A percentile compares a stretch with the other conserved stretches of the same genome.
Evolutionary conservation across 495 filamentous ascomycete genomes (phyloP).

Genomic region (Ramalina peruviana): DNA sequence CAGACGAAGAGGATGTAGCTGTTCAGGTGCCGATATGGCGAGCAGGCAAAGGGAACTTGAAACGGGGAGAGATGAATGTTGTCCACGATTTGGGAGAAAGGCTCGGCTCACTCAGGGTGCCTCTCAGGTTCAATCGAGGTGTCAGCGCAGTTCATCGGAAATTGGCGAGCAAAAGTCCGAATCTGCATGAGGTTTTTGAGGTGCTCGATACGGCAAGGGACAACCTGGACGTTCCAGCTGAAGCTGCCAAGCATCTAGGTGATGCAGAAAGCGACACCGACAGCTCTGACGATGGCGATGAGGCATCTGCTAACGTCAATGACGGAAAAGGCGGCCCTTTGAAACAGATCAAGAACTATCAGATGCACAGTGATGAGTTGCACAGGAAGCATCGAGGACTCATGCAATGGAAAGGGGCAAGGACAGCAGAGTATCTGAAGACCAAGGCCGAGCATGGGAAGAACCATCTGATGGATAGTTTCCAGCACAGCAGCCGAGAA

Average conservation of each 20-base stretch:
- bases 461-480: conserved; percentile 18
- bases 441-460: conserved; percentile 24
- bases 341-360: conserved; percentile 27
- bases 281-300: conserved; percentile 4
- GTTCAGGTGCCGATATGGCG: conserved; percentile 43
- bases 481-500: conserved; percentile 25
- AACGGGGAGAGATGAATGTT: conserved; percentile 23
- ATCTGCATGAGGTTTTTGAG: conserved; percentile 45
- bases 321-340: conserved; percentile 15
- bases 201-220: conserved; percentile 47
- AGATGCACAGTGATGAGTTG: conserved; percentile 25
- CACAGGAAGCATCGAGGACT: conserved; percentile 28
- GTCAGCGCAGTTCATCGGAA: conserved; percentile 41
- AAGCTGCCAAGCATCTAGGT: conserved; percentile 10
- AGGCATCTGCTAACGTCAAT: neutral
- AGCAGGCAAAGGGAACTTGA: conserved; percentile 31
- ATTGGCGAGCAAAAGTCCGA: conserved; percentile 33
- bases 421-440: conserved; percentile 27
- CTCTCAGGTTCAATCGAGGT: conserved; percentile 41
- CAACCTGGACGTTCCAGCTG: conserved; percentile 11
- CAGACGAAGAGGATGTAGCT: conserved; percentile 45
- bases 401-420: conserved; percentile 34
- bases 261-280: conserved; percentile 9
- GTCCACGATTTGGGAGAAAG: conserved; percentile 26
- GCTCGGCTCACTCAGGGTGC: conserved; percentile 41